phyloP scores from a whole-genome alignment of 257 asterid genomes.

The Penstemon newberryi region DNA sequence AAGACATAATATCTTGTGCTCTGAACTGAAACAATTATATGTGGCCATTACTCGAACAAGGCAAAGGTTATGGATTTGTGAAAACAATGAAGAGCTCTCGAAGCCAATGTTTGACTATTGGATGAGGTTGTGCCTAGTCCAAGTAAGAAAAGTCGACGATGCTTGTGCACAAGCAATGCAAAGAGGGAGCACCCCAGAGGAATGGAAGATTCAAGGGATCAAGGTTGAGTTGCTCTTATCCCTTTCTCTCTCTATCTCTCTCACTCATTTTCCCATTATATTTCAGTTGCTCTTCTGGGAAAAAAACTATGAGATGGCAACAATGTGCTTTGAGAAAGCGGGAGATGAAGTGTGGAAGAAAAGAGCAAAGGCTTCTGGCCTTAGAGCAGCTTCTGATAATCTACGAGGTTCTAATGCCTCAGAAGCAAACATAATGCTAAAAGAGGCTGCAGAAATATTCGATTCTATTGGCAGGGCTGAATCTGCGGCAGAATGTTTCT shows the following conservation, averaged over 20 bases:
- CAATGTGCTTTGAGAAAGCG: conserved; percentile 64
- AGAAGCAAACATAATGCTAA: conserved; percentile 42
- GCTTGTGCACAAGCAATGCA: conserved; percentile 63
- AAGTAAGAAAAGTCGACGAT: conserved; percentile 48
- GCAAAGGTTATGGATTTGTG: conserved; percentile 76
- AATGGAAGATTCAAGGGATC: conserved; percentile 65
- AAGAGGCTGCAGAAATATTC: conserved; percentile 72
- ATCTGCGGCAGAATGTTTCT: conserved; percentile 66
- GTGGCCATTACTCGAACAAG: conserved; percentile 72
- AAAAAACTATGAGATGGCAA: conserved; percentile 65
- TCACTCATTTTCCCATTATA: neutral
- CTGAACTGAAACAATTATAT: conserved; percentile 64
- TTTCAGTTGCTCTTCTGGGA: conserved; percentile 48
- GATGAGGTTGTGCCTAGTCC: conserved; percentile 56
- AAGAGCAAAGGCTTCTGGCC: conserved; percentile 58
- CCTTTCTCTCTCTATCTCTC: too few relatives aligned
- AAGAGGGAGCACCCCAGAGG: conserved; percentile 63
- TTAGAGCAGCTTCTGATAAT: conserved; percentile 48
- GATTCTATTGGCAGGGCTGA: conserved; percentile 49
- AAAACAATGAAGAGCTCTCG: conserved; percentile 45
- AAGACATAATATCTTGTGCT: conserved; percentile 58
- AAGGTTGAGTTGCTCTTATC: conserved; percentile 40
- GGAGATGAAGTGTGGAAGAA: conserved; percentile 59
- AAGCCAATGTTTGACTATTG: conserved; percentile 67
- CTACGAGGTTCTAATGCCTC: conserved; percentile 42